These are phyloP conservation scores for Kentomonas sorsogonicus DNA, from an alignment of 208 protist genomes.

Conservation along the genomic window DNA sequence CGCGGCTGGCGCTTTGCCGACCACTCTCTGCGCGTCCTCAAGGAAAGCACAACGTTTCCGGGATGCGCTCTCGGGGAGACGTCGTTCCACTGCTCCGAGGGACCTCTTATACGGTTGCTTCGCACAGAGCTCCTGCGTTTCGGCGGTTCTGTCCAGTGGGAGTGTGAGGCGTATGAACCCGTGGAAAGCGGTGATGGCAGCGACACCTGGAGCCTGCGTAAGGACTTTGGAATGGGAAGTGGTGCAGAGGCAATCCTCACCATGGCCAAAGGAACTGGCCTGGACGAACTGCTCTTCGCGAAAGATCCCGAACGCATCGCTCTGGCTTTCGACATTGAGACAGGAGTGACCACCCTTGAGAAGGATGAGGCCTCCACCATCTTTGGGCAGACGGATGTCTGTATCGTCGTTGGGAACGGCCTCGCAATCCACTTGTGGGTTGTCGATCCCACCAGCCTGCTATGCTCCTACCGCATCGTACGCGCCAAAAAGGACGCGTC, in stretches of 20 bases:
- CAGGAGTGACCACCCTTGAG: conserved; percentile 27
- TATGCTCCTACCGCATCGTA: too few relatives aligned
- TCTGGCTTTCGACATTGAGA: conserved; percentile 62
- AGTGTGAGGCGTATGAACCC: conserved; percentile 44
- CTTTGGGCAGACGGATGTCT: conserved; percentile 47
- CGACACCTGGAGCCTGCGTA: conserved; percentile 59
- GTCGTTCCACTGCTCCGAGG: conserved; percentile 66
- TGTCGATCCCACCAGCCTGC: too few relatives aligned
- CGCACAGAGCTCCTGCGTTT: conserved; percentile 73
- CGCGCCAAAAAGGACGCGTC: too few relatives aligned
- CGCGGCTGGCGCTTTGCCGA: conserved; percentile 62
- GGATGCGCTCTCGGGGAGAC: conserved; percentile 61
- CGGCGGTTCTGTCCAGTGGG: conserved; percentile 65
- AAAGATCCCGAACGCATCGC: conserved; percentile 50
- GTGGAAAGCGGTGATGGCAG: conserved; percentile 60
- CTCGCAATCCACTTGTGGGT: conserved; percentile 64
- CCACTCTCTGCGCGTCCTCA: conserved; percentile 32
- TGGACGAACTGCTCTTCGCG: conserved; percentile 41
- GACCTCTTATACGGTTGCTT: conserved; percentile 46
- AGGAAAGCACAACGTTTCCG: conserved; percentile 48
- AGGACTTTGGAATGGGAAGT: conserved; percentile 60
- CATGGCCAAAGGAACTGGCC: conserved; percentile 27
- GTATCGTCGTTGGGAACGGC: conserved; percentile 48
- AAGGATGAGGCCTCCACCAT: conserved; percentile 9
- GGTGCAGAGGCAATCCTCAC: conserved; percentile 64